Conservation (phyloP, 768 basidiomycete species). For the Megacollybia marginata region DNA sequence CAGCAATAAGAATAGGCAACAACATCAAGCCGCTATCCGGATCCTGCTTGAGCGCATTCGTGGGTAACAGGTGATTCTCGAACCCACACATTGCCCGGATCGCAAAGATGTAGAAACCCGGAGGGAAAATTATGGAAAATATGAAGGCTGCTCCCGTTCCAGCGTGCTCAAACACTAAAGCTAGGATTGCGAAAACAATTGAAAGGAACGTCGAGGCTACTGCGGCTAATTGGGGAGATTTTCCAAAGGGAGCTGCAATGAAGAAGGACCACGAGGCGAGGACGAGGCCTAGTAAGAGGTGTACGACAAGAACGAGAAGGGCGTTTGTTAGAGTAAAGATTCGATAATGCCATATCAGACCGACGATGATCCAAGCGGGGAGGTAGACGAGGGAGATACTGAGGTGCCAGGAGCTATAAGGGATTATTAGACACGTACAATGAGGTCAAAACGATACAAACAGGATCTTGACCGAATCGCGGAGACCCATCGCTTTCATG, state of each 20-base stretch:
- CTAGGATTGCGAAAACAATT: conserved; percentile 62
- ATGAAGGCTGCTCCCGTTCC: conserved; percentile 43
- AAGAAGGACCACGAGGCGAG: conserved; percentile 72
- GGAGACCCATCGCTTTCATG: conserved; percentile 75
- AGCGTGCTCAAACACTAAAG: conserved; percentile 40
- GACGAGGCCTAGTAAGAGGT: conserved; percentile 60
- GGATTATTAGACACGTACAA: background rate
- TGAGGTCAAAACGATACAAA: background rate
- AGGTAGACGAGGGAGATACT: conserved; percentile 62
- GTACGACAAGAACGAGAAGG: conserved; percentile 53
- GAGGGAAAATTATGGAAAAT: conserved; percentile 68
- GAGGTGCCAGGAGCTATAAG: conserved; percentile 51
- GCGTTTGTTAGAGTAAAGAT: conserved; percentile 59
- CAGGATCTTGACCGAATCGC: conserved; percentile 62
- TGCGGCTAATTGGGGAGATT: conserved; percentile 66
- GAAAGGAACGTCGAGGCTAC: conserved; percentile 58
- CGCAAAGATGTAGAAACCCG: conserved; percentile 69
- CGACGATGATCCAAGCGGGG: conserved; percentile 68
- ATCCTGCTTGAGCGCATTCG: conserved; percentile 49
- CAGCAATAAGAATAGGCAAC: conserved; percentile 55
- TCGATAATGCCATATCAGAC: conserved; percentile 55
- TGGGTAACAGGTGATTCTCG: conserved; percentile 49
- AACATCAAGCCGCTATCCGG: conserved; percentile 51
- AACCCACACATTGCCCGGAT: conserved; percentile 61
- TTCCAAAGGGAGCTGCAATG: conserved; percentile 60